phyloP scores from a whole-genome alignment of 2,329 filamentous ascomycete genomes.

The Nothomitra cinnamomea region DNA sequence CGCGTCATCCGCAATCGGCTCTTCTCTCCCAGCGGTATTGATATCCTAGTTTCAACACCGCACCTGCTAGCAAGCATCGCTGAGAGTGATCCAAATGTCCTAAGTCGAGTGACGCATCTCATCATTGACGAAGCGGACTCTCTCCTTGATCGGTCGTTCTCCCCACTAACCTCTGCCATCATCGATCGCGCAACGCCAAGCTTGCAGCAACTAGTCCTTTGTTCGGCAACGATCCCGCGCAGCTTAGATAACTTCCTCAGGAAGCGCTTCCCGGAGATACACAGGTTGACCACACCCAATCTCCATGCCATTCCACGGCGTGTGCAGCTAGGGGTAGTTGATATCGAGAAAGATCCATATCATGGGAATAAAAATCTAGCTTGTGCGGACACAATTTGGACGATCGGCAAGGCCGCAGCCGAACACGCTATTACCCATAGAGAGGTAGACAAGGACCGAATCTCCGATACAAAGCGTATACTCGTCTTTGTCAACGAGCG shows the following conservation, averaged over 20 bases:
- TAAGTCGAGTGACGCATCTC: slow-evolving; percentile 79
- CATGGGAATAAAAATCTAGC: slow-evolving; percentile 83
- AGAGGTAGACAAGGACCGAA: slow-evolving; percentile 26
- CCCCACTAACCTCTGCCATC: slow-evolving; percentile 63
- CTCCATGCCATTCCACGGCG: slow-evolving; percentile 88
- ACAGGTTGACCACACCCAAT: slow-evolving; percentile 82
- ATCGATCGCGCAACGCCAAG: slow-evolving; percentile 69
- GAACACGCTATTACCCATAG: slow-evolving; percentile 33
- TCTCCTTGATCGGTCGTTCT: slow-evolving; percentile 83
- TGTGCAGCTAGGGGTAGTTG: slow-evolving; percentile 84
- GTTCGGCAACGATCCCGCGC: slow-evolving; percentile 87
- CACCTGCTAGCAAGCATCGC: slow-evolving; percentile 80
- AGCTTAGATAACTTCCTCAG: slow-evolving; percentile 76
- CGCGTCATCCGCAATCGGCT: slow-evolving; percentile 71
- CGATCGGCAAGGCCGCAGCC: slow-evolving; percentile 62
- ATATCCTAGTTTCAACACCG: slow-evolving; percentile 74
- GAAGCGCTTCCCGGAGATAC: slow-evolving; percentile 65
- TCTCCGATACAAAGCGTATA: slow-evolving; percentile 59
- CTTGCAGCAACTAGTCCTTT: slow-evolving; percentile 72
- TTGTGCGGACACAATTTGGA: slow-evolving; percentile 88
- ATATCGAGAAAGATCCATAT: slow-evolving; percentile 85
- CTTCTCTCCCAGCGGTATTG: slow-evolving; percentile 65
- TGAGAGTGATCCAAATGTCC: slow-evolving; percentile 74
- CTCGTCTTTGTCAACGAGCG: slow-evolving; percentile 96
- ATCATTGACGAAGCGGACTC: slow-evolving; percentile 94